Percentiles rank a stretch among this genome's conserved stretches.
These are phyloP conservation scores for Vitis vinifera DNA, from an alignment of 164 flowering plant genomes.

Conservation along the genomic window ASM3070453v1 NC_081810.1:5416501-5417000, in stretches of 20 bases:
- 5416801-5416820: conserved; percentile 78
- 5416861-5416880: conserved; percentile 69
- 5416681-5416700: not conserved
- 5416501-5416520: no score
- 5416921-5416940: not conserved
- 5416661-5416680: not conserved
- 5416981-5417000: conserved; percentile 91
- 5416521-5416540: no score
- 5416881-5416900: conserved; percentile 75
- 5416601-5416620: not conserved
- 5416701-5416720: no score
- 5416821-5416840: conserved; percentile 81
- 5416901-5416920: conserved; percentile 46
- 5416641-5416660: not conserved
- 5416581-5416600: not conserved
- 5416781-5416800: conserved; percentile 29
- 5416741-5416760: no score
- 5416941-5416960: no score
- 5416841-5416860: conserved; percentile 71
- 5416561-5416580: no score
- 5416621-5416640: conserved; percentile 4
- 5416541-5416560: no score
- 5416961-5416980: conserved; percentile 21
- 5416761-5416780: no score
- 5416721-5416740: no score